Evolutionary conservation across 2,329 filamentous ascomycete species (phyloP), one percentile per base, ranked within the genome.

Genomic region (Cadophora malorum): DNA sequence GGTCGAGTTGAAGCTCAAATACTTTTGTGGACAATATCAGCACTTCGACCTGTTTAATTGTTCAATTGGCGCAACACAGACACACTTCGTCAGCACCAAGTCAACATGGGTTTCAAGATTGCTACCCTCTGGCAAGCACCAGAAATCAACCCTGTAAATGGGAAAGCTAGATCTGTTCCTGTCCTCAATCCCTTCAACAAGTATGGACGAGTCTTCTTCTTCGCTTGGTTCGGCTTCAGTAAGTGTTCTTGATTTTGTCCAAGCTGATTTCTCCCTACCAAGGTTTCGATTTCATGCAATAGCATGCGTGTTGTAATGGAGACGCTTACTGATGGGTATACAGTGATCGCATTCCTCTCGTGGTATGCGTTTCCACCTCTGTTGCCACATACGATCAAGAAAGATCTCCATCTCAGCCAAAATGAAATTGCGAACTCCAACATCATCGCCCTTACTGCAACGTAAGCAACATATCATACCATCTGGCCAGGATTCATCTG

Each of bases 171-270:
- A 69, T 91, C 91, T 0, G 87, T 97, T 58, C 94, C 94, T 0
- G 78, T 92, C 25, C 81, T 97, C 70, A 97, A 97, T 78, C 87
- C 90, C 0, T 77, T 94, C 74, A 86, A 96, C 78, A 82, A 89
- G 74, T 94, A 97, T 82, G 94, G 93, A 47, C 86, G 93, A 7
- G 93, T 96, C 0, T 97, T 96, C 80, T 93, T 94, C 83, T 97
- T 97, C 81, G 91, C 91, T 1, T 96, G 92, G 89, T 85, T 94
- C 59, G 92, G 68, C 28, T 69, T 69, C 68, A 69, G 69, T 71
- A 58, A 67, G 69, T 67, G 12, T 19, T 59, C 28, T 19, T 45
- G 28, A 16, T 45, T n/a, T 14, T 28, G 21, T 21, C 28, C 31
- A 19, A 25, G 35, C 47, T 23, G 10, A n/a, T 8, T 2, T 64